A percentile compares a stretch with the other conserved stretches of the same genome.
Conservation (phyloP, 139 green algal species). For the Coelastrella sp. region DNA sequence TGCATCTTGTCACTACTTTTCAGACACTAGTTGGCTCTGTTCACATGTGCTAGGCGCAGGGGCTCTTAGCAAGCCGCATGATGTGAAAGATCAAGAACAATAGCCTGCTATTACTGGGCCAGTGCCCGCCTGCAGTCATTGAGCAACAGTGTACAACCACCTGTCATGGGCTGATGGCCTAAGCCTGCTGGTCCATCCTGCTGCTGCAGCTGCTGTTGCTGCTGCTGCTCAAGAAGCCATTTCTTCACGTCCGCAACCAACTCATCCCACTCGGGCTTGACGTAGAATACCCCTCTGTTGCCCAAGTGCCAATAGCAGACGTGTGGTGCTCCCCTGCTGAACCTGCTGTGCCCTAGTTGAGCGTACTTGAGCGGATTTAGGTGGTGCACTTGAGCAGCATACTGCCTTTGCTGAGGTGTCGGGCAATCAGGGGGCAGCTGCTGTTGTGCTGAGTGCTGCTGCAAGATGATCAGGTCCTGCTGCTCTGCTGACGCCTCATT, state of each 20-base stretch:
- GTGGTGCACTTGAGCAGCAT: too few species aligned
- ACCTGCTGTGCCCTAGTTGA: slow-evolving; percentile 41
- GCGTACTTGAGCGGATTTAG: slow-evolving; percentile 30
- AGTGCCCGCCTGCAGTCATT: background rate
- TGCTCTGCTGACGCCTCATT: background rate
- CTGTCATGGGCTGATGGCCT: too few species aligned
- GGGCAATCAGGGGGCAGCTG: background rate
- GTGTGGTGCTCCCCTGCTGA: slow-evolving; percentile 35
- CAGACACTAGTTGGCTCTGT: background rate
- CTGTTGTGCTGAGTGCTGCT: slow-evolving; percentile 23
- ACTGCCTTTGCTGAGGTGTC: background rate
- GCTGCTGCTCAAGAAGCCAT: background rate
- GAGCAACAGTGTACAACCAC: background rate
- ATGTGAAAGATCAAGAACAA: background rate
- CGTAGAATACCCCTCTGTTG: slow-evolving; percentile 22
- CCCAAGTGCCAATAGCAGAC: slow-evolving; percentile 21
- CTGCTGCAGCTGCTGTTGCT: slow-evolving; percentile 20
- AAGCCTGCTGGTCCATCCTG: background rate
- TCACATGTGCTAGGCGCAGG: too few species aligned
- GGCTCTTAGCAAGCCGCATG: too few species aligned
- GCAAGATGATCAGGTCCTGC: background rate
- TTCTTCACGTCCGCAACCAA: background rate
- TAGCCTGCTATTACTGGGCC: too few species aligned
- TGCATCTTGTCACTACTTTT: background rate
- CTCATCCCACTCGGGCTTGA: slow-evolving; percentile 22